Evolutionary conservation across 331 rosid genomes (phyloP), one percentile per base, ranked within the genome.

Genomic region (Prunus yedoensis): DNA sequence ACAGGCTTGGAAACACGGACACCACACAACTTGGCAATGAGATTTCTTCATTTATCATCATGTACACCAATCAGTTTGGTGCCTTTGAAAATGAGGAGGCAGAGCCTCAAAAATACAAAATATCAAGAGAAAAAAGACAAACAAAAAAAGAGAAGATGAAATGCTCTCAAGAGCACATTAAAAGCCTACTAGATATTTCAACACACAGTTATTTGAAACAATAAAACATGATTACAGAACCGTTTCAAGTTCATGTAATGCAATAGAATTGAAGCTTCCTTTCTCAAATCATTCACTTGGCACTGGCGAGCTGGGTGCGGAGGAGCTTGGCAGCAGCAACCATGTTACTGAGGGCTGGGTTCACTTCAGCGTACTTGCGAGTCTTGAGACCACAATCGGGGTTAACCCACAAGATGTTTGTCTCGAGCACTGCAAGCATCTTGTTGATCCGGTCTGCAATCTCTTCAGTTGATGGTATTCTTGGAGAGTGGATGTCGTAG

Each of bases 321-420:
- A 94, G 96, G 54, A 54, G 88, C 85, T 94, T 94, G 46, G 97
- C 93, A 3, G 98, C 97, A 5, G 84, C 93, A 66, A 94, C 97
- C 98, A 94, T 68, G 90, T 89, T 88, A 17, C 75, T 73, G 62
- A 94, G 96, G 17, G 98, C 98, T 13, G 98, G 92, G 77, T 89
- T 91, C 79, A 94, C 98, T 83, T 94, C 98, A 0, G 85, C 0
- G 75, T 94, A 94, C 85, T 94, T 94, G 67, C 98, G 98, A 66
- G 98, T 94, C 86, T 94, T 94, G 56, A 94, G 98, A 10, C 98
- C 98, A 82, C 98, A 94, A 78, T 94, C 98, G 0, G 98, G 98
- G 87, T 94, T 94, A 30, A 94, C 96, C 98, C 98, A 94, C 84
- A 94, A 88, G 76, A 94, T 86, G 88, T 94, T 94, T 74, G 89